Evolutionary conservation across 176 grass and related monocot species (phyloP), one percentile per base, ranked within the genome.

Genomic region (Hsuehochloa calcarea): DNA sequence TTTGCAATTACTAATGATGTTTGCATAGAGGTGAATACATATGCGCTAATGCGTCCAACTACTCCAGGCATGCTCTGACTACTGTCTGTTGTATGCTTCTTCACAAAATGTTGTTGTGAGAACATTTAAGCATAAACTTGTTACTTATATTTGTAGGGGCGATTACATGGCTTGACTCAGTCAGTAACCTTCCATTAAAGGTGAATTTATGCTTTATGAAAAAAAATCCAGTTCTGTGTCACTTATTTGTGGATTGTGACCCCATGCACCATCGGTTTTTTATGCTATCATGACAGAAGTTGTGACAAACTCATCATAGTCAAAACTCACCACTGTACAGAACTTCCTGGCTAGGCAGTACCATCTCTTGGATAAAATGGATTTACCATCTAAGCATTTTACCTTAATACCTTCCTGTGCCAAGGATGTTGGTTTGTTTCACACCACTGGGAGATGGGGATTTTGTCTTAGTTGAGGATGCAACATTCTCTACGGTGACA

Each of bases 171-270:
- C 93, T 98, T 87, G 93, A 98, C 82, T 91, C 96, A 71, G 59
- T 95, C 65, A 98, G 91, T 85, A 98, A 98, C 84, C 86, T 98
- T 82, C 96, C 96, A 83, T 89, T 98, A 84, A 93, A 93, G 93
- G 96, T 93, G 79, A 83, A 23, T 20, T 22, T 79, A 38, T 68
- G 38, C 55, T 86, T 62, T 74, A 29, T 31, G 43, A 54, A 64
- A 65, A 45, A 76, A 50, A 20, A 29, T 68, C 73, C 13, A 76
- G 16, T 76, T 78, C 1, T 22, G 3, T 54, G 40, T 79, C 65
- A 35, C 55, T 37, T 65, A 22, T 65, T 29, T 34, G 37, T 72
- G 20, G 41, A 59, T 80, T 89, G 74, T 3, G 1, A 40, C 58
- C 58, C 6, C 4, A 39, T 84, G 44, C 23, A 31, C 46, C 31